Evolutionary conservation across 2,329 filamentous ascomycete species (phyloP), one percentile per base, ranked within the genome.

Genomic region (Cordyceps cateniannulata): DNA sequence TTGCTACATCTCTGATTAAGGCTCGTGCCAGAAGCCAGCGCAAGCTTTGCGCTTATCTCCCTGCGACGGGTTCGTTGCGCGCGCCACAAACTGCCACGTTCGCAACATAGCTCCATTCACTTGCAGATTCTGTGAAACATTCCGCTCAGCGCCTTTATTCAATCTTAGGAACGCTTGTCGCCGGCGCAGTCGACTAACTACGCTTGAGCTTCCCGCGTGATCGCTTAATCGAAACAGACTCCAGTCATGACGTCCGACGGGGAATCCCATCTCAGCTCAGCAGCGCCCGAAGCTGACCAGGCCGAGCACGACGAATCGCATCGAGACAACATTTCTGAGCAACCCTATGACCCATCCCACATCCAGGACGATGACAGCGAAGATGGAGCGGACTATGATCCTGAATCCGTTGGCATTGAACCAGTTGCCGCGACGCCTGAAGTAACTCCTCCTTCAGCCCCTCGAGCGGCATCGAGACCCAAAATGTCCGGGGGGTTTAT

Each of bases 401-500:
- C 82, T 62, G 81, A 83, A 69, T 83, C 81, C 60, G 75, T 84
- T 69, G 75, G 76, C 59, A 72, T 80, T 64, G 71, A 72, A 27
- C 10, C 58, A 18, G 42, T 38, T 24, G 29, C n/a, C 7, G n/a
- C 74, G 66, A 63, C 72, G 51, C 38, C 47, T 12, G 40, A 59
- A 18, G 27, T n/a, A 5, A 5, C 25, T 14, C 29, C 44, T 8
- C 50, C 18, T 4, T 27, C 44, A 5, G 29, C 56, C 7, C 38
- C 45, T n/a, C 56, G 18, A 24, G 56, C 51, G 5, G 40, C 69
- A 5, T 66, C 73, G 62, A 88, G 87, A 72, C 85, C 81, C 38
- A 84, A 84, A 71, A 83, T 79, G 63, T 79, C 81, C 25, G 83
- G 82, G 47, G 83, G 83, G 49, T 86, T 86, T 72, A 73, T 85